A percentile compares a stretch with the other conserved stretches of the same genome.
These are phyloP conservation scores for Malassezia equina DNA, from an alignment of 1,284 basidiomycete genomes.

Conservation along the genomic window DNA sequence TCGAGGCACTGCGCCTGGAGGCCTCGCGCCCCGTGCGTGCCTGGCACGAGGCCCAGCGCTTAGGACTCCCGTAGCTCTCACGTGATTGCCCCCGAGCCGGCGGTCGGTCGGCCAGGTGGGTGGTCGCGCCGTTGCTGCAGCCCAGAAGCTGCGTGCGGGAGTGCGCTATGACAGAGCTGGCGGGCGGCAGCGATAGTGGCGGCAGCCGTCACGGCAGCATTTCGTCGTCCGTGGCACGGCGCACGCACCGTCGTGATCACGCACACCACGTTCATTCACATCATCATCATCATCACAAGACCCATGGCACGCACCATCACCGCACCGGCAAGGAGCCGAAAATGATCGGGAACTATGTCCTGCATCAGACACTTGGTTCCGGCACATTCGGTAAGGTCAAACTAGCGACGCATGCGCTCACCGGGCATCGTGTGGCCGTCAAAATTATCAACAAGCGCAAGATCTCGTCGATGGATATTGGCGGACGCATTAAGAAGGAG, in stretches of 20 bases:
- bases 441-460: constrained; percentile 93
- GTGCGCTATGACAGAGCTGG: background rate
- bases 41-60: background rate
- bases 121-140: background rate
- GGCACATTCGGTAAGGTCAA: constrained; percentile 98
- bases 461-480: constrained; percentile 69
- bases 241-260: background rate
- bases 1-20: constrained; percentile 39
- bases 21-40: constrained; percentile 26
- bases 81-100: background rate
- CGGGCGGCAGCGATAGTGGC: background rate
- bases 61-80: background rate
- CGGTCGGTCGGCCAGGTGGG: background rate
- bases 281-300: background rate
- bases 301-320: background rate
- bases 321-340: constrained; percentile 26
- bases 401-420: constrained; percentile 82
- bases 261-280: background rate
- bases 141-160: background rate
- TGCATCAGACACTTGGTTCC: constrained; percentile 52
- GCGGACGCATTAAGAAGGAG: constrained; percentile 70
- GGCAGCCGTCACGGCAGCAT: background rate
- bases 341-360: constrained; percentile 43
- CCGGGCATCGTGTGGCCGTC: constrained; percentile 91
- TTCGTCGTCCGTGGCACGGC: background rate